These are phyloP conservation scores for Trypanosoma vivax DNA, from an alignment of 208 protist species.

Conservation along the genomic window DNA sequence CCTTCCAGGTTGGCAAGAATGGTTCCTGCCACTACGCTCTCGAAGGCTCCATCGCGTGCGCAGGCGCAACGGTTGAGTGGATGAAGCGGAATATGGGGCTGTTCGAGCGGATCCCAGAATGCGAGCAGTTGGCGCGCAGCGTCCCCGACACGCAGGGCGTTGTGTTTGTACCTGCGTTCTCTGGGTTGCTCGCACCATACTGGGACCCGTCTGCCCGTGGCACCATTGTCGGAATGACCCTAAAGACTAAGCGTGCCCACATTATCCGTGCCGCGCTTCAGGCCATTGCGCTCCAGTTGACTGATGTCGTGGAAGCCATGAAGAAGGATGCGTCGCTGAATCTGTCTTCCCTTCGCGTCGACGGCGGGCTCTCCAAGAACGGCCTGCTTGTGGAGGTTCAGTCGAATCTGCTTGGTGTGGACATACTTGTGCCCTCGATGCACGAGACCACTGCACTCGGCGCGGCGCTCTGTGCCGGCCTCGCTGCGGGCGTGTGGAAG, in stretches of 20 bases:
- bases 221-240: constrained; percentile 90
- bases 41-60: constrained; percentile 91
- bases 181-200: constrained; percentile 95
- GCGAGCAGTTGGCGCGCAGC: constrained; percentile 45
- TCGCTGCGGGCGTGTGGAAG: constrained; percentile 54
- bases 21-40: constrained; percentile 58
- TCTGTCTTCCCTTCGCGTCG: constrained; percentile 83
- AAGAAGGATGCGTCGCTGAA: constrained; percentile 62
- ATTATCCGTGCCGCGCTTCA: constrained; percentile 85
- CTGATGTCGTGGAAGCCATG: constrained; percentile 82
- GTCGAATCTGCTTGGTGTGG: constrained; percentile 78
- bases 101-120: constrained; percentile 53
- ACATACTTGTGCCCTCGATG: constrained; percentile 60
- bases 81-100: constrained; percentile 91
- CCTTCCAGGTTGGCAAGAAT: constrained; percentile 85
- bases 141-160: constrained; percentile 73
- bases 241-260: constrained; percentile 77
- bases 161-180: constrained; percentile 97
- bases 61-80: constrained; percentile 92
- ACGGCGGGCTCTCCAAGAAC: constrained; percentile 93
- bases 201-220: constrained; percentile 95
- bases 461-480: constrained; percentile 68
- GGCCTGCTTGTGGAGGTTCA: constrained; percentile 93
- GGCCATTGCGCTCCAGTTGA: constrained; percentile 86
- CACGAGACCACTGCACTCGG: constrained; percentile 74